Percentiles rank a stretch among this genome's conserved stretches.
These are phyloP conservation scores for Ambrosia trifida DNA, from an alignment of 129 eudicot genomes.

Conservation along the genomic window DNA sequence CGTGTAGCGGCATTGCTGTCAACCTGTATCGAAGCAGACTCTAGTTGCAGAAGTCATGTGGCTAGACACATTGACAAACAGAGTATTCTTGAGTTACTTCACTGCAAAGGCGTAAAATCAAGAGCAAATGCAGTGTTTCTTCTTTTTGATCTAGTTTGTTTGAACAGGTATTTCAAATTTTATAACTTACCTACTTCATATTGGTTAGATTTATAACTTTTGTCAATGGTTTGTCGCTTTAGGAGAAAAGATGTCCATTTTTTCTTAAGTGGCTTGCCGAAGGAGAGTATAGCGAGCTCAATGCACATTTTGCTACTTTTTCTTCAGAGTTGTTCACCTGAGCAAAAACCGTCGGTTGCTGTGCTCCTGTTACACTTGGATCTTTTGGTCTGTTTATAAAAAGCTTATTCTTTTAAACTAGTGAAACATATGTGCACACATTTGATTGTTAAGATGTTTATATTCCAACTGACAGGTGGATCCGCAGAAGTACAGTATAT, in stretches of 20 bases:
- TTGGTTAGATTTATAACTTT: slow-evolving; percentile 5
- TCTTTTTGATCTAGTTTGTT: slow-evolving; percentile 60
- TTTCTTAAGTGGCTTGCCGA: slow-evolving; percentile 53
- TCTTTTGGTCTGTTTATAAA: slow-evolving; percentile 59
- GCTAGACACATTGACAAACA: slow-evolving; percentile 49
- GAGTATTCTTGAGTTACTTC: slow-evolving; percentile 54
- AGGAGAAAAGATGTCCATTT: slow-evolving; percentile 58
- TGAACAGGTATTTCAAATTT: slow-evolving; percentile 51
- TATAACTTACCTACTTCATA: not conserved
- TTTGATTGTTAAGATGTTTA: slow-evolving; percentile 13
- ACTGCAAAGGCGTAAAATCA: slow-evolving; percentile 40
- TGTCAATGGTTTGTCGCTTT: slow-evolving; percentile 24
- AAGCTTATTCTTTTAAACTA: not conserved
- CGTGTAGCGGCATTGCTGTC: slow-evolving; percentile 49
- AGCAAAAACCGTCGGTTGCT: slow-evolving; percentile 59
- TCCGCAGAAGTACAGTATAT: slow-evolving; percentile 43
- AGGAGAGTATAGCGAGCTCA: slow-evolving; percentile 46
- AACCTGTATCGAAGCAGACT: slow-evolving; percentile 61
- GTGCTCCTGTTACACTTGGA: slow-evolving; percentile 60
- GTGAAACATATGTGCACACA: not conserved
- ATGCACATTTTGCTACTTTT: slow-evolving; percentile 54
- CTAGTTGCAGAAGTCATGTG: slow-evolving; percentile 52
- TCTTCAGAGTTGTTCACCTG: slow-evolving; percentile 55
- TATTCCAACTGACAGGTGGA: slow-evolving; percentile 53
- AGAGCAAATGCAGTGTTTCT: slow-evolving; percentile 59